Percentiles rank a stretch among this genome's conserved stretches.
phyloP scores from a whole-genome alignment of 2,329 filamentous ascomycete genomes.

The Corniculantispora saksenae region DNA sequence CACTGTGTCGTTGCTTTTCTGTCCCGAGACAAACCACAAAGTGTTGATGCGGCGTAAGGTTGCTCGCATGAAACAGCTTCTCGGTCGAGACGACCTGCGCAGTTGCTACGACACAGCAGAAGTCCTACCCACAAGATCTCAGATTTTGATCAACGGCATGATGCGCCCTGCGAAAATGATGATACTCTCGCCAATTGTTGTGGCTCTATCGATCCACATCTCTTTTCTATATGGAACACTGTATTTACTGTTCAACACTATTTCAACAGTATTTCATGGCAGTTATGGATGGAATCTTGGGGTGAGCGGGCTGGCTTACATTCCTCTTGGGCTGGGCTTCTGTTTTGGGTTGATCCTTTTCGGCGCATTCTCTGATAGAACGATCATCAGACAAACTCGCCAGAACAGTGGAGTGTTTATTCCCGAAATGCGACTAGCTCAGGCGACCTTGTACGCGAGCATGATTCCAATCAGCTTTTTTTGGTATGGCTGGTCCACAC shows the following conservation, averaged over 20 bases:
- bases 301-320: conserved; percentile 42
- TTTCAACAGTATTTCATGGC: conserved; percentile 37
- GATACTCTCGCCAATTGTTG: conserved; percentile 51
- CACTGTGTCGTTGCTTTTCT: neutral
- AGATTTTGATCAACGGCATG: neutral
- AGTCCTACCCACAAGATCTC: neutral
- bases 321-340: conserved; percentile 48
- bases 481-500: conserved; percentile 59
- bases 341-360: conserved; percentile 28
- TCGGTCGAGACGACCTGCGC: neutral
- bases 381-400: neutral
- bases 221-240: conserved; percentile 39
- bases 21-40: neutral
- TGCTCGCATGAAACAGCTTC: no score
- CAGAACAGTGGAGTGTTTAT: conserved; percentile 34
- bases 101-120: neutral
- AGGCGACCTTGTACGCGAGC: conserved; percentile 35
- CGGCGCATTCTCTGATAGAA: neutral
- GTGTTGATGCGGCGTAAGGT: neutral
- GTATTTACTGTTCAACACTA: conserved; percentile 40
- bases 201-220: conserved; percentile 42
- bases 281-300: conserved; percentile 34
- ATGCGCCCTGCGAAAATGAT: neutral
- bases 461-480: conserved; percentile 59
- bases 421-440: conserved; percentile 48